Conservation (phyloP, 106 monocot species). For the Dendrobium huoshanense region DNA sequence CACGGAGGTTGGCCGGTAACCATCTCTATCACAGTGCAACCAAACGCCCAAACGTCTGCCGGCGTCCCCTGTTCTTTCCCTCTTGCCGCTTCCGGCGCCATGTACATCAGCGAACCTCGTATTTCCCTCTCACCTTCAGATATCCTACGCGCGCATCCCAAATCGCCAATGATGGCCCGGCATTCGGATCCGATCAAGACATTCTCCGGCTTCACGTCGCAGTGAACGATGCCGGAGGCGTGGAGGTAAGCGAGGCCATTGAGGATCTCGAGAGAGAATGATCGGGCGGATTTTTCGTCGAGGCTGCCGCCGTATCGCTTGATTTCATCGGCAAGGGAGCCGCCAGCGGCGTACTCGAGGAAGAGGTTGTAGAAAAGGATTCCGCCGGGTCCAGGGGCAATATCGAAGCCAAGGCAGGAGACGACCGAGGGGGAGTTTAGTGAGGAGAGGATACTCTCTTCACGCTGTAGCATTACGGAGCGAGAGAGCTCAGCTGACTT, state of each 20-base stretch:
- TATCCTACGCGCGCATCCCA: conserved; percentile 14
- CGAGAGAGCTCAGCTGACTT: conserved; percentile 28
- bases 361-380: conserved; percentile 39
- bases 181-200: conserved; percentile 40
- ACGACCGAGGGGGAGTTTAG: conserved; percentile 21
- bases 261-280: conserved; percentile 26
- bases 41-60: conserved; percentile 73
- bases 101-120: conserved; percentile 46
- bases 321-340: conserved; percentile 49
- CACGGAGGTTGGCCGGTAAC: conserved; percentile 42
- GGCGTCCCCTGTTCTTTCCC: conserved; percentile 44
- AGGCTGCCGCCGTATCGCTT: conserved; percentile 18
- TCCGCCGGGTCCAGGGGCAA: background rate
- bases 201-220: conserved; percentile 68
- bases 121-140: background rate
- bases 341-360: conserved; percentile 60
- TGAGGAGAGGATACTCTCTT: conserved; percentile 28
- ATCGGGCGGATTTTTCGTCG: conserved; percentile 20
- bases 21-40: conserved; percentile 66
- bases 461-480: conserved; percentile 15
- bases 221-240: conserved; percentile 41
- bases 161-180: conserved; percentile 16
- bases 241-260: conserved; percentile 47
- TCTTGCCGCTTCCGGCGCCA: conserved; percentile 71
- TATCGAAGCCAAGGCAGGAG: conserved; percentile 42